These are phyloP conservation scores for Zopfochytrium polystomum DNA, from an alignment of 371 early-diverging fungal genomes.

Conservation along the genomic window DNA sequence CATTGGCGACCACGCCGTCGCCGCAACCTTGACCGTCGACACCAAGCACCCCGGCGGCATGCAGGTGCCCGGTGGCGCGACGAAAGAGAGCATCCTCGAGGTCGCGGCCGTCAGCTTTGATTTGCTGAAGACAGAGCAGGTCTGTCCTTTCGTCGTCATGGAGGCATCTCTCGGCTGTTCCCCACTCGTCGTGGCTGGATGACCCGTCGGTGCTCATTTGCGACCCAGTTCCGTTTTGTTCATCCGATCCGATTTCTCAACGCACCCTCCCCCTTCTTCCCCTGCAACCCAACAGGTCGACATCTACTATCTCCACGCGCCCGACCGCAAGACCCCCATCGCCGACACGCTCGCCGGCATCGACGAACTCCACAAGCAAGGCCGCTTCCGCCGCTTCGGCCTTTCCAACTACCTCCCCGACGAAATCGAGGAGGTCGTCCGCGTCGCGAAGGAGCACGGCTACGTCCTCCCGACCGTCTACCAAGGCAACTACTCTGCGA, in stretches of 20 bases:
- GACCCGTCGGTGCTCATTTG: neutral
- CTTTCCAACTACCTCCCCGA: conserved; percentile 21
- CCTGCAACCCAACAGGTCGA: conserved; percentile 8
- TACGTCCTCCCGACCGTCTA: conserved; percentile 18
- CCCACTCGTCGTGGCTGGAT: too few relatives aligned
- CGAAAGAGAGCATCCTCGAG: neutral
- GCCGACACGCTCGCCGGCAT: conserved; percentile 18
- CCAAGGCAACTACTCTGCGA: neutral
- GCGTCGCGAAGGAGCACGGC: conserved; percentile 6
- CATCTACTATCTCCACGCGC: conserved; percentile 23
- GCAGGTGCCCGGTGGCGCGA: neutral
- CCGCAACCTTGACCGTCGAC: conserved; percentile 12
- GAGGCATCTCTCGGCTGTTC: too few relatives aligned
- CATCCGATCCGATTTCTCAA: too few relatives aligned
- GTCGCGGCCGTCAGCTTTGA: neutral
- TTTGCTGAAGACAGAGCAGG: neutral
- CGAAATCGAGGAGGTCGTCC: conserved; percentile 21
- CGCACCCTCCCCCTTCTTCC: too few relatives aligned
- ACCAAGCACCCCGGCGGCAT: conserved; percentile 7
- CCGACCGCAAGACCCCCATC: conserved; percentile 13
- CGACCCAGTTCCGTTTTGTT: neutral
- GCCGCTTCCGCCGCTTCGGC: conserved; percentile 20
- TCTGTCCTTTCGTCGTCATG: too few relatives aligned
- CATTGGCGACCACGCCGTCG: conserved; percentile 6
- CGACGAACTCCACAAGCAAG: conserved; percentile 1